Percentiles rank a stretch among this genome's conserved stretches.
Conservation (phyloP, 345 rosid genomes). For the Viola odorata region DNA sequence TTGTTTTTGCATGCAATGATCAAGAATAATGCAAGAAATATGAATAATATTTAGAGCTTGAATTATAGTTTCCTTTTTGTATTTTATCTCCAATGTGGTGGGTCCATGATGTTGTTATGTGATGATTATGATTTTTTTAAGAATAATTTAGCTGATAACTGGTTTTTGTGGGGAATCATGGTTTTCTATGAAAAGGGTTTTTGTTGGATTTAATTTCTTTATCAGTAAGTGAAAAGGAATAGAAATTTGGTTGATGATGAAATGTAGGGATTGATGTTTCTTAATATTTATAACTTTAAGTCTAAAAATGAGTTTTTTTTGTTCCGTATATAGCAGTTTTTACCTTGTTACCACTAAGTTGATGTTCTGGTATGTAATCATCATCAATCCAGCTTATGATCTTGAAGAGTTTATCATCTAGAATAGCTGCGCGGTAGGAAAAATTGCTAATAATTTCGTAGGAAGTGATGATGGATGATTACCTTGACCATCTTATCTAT, state of each 20-base stretch:
- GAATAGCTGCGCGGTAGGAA: constrained; percentile 2
- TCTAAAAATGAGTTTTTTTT: no score
- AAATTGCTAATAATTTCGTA: not conserved
- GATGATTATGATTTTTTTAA: not conserved
- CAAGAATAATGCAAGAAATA: no score
- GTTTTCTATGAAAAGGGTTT: not conserved
- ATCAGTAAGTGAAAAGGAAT: not conserved
- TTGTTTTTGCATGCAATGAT: no score
- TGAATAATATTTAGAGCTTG: not conserved
- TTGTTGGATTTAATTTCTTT: not conserved
- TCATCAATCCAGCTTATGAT: no score
- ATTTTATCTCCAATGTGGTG: not conserved
- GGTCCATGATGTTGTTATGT: not conserved
- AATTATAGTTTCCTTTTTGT: not conserved
- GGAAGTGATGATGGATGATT: constrained; percentile 34
- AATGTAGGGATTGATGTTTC: not conserved
- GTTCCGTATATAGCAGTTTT: no score
- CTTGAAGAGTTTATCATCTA: not conserved
- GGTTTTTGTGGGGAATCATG: not conserved
- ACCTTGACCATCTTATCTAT: constrained; percentile 26
- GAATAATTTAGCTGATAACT: not conserved
- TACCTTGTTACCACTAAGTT: no score
- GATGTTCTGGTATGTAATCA: no score
- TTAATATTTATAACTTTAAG: no score
- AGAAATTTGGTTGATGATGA: not conserved